Base-by-base conservation (phyloP, 768 basidiomycete genomes). In the Kwoniella mangroviensis region DNA sequence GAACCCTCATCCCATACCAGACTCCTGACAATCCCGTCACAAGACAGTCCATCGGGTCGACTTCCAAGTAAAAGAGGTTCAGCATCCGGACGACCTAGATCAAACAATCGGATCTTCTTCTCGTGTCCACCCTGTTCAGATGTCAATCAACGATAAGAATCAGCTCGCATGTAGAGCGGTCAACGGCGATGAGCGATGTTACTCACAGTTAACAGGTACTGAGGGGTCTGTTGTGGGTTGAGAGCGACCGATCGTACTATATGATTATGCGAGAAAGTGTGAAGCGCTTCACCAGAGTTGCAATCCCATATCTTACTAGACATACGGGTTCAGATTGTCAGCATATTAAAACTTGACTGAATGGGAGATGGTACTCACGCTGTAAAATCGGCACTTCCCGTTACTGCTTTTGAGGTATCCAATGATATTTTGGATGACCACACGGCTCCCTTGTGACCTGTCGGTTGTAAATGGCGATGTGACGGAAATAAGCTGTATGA, bases 251-350 rank as follows among this genome's bases (percentile, higher is more conserved):
- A 94, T 75, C 95, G 92, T 77, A 99, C 97, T 81, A 99, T 99
- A 85, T 98, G 97, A 79, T 94, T 92, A 84, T 99, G 97, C 13
- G 94, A 91, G 81, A 98, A 96, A n/a, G 96, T 97, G 77, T 97
- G 92, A 49, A 98, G 86, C 40, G 87, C 83, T n/a, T 89, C 86
- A 68, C 97, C 97, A 24, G 90, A 89, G 82, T 91, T 94, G 5
- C 94, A 92, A 84, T 98, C 93, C 94, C 94, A 98, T 74, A 98
- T 88, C 86, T 96, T 98, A 68, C 93, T 97, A 7, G 0, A 34
- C 9, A 34, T 34, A 34, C 34, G 34, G 9, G 34, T 7, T 34
- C 34, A 34, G 9, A 34, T 5, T 34, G 9, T 34, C 34, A 34
- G 34, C 34, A 34, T 7, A 34, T 34, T 0, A 6, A 1, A 7